Percentiles rank a stretch among this genome's conserved stretches.
phyloP scores from a whole-genome alignment of 108 stramenopile genomes.

The Pseudonitzschia multistriata region DNA sequence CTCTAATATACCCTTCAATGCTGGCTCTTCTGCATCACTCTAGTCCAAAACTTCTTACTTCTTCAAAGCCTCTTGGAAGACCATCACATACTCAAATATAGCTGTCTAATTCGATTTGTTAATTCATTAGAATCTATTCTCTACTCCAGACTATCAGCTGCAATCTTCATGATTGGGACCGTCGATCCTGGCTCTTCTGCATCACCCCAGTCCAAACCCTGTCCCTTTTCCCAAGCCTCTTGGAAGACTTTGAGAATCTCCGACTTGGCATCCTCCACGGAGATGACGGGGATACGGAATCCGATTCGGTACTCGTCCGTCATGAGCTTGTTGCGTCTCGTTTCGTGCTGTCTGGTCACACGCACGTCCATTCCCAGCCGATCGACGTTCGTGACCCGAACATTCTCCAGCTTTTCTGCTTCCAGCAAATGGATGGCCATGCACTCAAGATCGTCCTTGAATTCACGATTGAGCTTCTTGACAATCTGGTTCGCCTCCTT shows the following conservation, averaged over 20 bases:
- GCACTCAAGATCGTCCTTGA: slow-evolving; percentile 57
- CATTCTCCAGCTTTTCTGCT: slow-evolving; percentile 48
- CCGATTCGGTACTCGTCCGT: slow-evolving; percentile 97
- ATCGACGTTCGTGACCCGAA: slow-evolving; percentile 90
- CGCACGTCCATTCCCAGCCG: slow-evolving; percentile 95
- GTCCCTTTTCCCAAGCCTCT: slow-evolving; percentile 95
- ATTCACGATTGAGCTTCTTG: slow-evolving; percentile 65
- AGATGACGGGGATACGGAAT: slow-evolving; percentile 88
- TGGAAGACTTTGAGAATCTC: slow-evolving; percentile 96
- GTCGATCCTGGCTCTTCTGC: slow-evolving; percentile 64
- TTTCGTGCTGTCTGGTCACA: slow-evolving; percentile 72
- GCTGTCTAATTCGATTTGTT: slow-evolving; percentile 37
- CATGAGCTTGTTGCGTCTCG: slow-evolving; percentile 74
- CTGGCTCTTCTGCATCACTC: slow-evolving; percentile 69
- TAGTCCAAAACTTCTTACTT: slow-evolving; percentile 23
- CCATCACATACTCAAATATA: slow-evolving; percentile 93
- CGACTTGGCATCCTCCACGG: slow-evolving; percentile 96
- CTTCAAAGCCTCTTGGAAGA: slow-evolving; percentile 88
- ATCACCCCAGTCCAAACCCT: slow-evolving; percentile 71
- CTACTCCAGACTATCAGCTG: slow-evolving; percentile 82
- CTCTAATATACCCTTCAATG: slow-evolving; percentile 70
- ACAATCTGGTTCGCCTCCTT: slow-evolving; percentile 85
- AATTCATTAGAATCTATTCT: background rate
- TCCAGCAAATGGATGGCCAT: slow-evolving; percentile 71
- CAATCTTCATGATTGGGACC: slow-evolving; percentile 80